Percentiles rank a stretch among this genome's conserved stretches.
phyloP scores from a whole-genome alignment of 2,329 filamentous ascomycete genomes.

The Penicillium paneum region DNA sequence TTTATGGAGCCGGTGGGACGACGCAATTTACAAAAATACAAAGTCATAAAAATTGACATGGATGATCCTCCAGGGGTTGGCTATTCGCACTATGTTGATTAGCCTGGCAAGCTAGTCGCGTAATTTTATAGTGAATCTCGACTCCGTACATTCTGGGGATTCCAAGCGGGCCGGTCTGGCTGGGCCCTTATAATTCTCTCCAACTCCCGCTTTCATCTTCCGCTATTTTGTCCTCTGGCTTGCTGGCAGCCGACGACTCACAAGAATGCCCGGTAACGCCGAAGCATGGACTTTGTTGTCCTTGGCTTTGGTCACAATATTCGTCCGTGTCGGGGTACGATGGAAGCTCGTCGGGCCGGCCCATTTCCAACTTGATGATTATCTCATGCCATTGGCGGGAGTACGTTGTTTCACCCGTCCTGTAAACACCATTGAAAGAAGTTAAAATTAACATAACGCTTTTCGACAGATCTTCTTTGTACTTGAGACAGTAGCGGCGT shows the following conservation, averaged over 20 bases:
- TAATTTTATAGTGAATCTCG: neutral
- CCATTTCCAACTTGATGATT: constrained; percentile 21
- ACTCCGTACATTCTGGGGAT: neutral
- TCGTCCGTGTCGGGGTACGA: constrained; percentile 14
- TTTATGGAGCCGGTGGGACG: neutral
- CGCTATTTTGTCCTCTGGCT: neutral
- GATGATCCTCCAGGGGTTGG: neutral
- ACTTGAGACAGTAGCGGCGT: constrained; percentile 48
- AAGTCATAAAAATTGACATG: neutral
- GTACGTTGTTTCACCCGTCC: constrained; percentile 5
- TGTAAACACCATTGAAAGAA: neutral
- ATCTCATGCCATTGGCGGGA: constrained; percentile 20
- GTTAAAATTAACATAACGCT: neutral
- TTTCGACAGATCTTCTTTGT: constrained; percentile 45
- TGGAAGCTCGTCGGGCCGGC: constrained; percentile 18
- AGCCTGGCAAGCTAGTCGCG: neutral
- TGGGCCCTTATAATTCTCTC: neutral
- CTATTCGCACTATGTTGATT: neutral
- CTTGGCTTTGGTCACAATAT: constrained; percentile 12
- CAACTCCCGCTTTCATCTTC: neutral
- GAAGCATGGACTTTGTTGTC: constrained; percentile 50
- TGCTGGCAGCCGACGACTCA: neutral
- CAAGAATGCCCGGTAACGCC: constrained; percentile 14
- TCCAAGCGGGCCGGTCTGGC: neutral
- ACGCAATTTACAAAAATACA: neutral